phyloP scores from a whole-genome alignment of 352 stramenopile species.

The Globisporangium radiosum region DNA sequence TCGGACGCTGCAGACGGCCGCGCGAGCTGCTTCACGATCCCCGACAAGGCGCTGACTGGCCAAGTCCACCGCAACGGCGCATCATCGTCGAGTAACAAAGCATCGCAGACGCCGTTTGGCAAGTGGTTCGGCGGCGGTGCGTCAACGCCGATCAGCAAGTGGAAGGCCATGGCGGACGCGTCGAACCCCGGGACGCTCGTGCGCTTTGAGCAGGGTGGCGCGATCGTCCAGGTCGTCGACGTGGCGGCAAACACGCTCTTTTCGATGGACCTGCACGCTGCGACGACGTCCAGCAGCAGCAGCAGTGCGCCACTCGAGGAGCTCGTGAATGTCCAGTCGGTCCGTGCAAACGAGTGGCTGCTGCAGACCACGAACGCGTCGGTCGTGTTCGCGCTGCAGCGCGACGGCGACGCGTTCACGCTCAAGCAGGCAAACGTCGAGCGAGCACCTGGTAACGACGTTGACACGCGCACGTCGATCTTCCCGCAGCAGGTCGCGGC shows the following conservation, averaged over 20 bases:
- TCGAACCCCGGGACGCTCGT: constrained; percentile 30
- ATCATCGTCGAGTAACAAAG: neutral
- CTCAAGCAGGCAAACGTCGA: constrained; percentile 23
- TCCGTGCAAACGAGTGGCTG: constrained; percentile 38
- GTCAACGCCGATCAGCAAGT: constrained; percentile 18
- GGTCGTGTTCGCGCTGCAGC: constrained; percentile 26
- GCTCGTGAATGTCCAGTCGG: constrained; percentile 32
- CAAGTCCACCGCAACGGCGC: constrained; percentile 21
- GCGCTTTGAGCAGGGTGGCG: constrained; percentile 44
- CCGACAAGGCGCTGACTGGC: constrained; percentile 43
- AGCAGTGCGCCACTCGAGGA: constrained; percentile 7
- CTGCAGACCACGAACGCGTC: constrained; percentile 34
- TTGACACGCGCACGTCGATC: constrained; percentile 27
- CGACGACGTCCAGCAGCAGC: neutral
- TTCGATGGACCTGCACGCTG: constrained; percentile 36
- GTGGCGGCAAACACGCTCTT: constrained; percentile 28
- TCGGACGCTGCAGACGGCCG: constrained; percentile 29
- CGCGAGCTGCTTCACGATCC: constrained; percentile 45
- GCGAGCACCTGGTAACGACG: neutral
- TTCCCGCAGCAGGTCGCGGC: constrained; percentile 11
- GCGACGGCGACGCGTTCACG: constrained; percentile 18
- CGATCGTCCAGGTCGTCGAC: constrained; percentile 52
- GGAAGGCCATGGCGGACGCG: constrained; percentile 6
- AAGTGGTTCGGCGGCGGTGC: constrained; percentile 32
- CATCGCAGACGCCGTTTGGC: constrained; percentile 19